These are phyloP conservation scores for Ampelocalamus luodianensis DNA, from an alignment of 176 grass and related monocot genomes.

Conservation along the genomic window DNA sequence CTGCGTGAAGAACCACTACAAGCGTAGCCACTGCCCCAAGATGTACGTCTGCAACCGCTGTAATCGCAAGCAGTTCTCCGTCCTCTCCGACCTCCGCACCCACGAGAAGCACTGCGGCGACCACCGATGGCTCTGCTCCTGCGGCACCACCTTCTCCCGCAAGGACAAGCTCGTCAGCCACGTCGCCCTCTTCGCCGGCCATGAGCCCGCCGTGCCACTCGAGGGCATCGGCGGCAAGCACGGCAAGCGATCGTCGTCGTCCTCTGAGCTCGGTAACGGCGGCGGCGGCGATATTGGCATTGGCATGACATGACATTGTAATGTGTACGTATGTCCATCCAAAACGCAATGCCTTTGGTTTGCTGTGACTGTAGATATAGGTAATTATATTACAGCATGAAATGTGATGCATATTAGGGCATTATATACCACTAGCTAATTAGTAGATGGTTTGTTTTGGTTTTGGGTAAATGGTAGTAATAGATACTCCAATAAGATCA, in stretches of 20 bases:
- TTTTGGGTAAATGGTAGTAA: background rate
- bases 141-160: conserved; percentile 84
- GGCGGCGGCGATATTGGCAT: background rate
- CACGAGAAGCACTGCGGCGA: conserved; percentile 98
- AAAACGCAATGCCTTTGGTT: background rate
- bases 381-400: background rate
- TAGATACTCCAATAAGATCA: background rate
- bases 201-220: conserved; percentile 51
- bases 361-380: background rate
- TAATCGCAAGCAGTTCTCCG: conserved; percentile 83
- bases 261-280: background rate
- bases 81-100: conserved; percentile 88
- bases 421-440: background rate
- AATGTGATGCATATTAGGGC: background rate
- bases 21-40: conserved; percentile 96
- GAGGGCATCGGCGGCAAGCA: conserved; percentile 18
- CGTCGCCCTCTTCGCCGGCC: conserved; percentile 68
- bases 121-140: conserved; percentile 87
- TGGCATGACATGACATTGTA: background rate
- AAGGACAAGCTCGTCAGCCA: conserved; percentile 95
- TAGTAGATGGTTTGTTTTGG: background rate
- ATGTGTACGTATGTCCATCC: background rate
- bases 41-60: conserved; percentile 99
- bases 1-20: conserved; percentile 97
- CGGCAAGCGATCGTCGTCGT: background rate